Conservation (phyloP, 2,329 filamentous ascomycete genomes). For the Penicillium sp. region DNA sequence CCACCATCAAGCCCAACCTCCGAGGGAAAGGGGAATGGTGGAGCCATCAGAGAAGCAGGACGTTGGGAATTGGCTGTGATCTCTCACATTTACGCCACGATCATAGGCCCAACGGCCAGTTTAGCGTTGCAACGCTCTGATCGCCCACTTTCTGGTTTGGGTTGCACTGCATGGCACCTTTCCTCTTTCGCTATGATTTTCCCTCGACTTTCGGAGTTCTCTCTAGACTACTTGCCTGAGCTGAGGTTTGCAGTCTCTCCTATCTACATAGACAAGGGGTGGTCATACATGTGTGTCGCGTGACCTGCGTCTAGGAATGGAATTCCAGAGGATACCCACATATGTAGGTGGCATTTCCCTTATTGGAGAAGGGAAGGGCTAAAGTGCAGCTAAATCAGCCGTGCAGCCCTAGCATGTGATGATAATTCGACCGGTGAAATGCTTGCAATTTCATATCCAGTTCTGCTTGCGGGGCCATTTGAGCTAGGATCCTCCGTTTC, state of each 20-base stretch:
- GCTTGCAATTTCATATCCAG: slow-evolving; percentile 11
- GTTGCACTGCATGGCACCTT: slow-evolving; percentile 1
- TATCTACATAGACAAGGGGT: neutral
- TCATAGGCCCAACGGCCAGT: slow-evolving; percentile 3
- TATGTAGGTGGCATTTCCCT: neutral
- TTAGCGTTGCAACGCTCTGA: slow-evolving; percentile 2
- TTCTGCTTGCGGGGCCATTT: neutral
- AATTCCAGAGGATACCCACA: neutral
- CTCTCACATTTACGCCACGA: slow-evolving; percentile 4
- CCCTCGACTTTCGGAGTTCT: neutral
- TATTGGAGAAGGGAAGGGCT: neutral
- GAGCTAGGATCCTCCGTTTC: neutral
- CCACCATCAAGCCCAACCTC: neutral
- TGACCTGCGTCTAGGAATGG: neutral
- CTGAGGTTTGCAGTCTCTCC: neutral
- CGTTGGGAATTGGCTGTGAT: slow-evolving; percentile 6
- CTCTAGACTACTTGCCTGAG: neutral
- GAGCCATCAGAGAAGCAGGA: neutral
- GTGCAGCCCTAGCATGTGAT: slow-evolving; percentile 9
- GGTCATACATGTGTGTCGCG: neutral
- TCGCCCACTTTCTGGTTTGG: neutral
- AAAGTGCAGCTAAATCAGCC: neutral
- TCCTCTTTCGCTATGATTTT: neutral
- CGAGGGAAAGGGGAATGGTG: neutral
- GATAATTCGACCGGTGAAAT: slow-evolving; percentile 6